A percentile compares a stretch with the other conserved stretches of the same genome.
Evolutionary conservation across 176 grass and related monocot genomes (phyloP).

Genomic region (Cocos nucifera): DNA sequence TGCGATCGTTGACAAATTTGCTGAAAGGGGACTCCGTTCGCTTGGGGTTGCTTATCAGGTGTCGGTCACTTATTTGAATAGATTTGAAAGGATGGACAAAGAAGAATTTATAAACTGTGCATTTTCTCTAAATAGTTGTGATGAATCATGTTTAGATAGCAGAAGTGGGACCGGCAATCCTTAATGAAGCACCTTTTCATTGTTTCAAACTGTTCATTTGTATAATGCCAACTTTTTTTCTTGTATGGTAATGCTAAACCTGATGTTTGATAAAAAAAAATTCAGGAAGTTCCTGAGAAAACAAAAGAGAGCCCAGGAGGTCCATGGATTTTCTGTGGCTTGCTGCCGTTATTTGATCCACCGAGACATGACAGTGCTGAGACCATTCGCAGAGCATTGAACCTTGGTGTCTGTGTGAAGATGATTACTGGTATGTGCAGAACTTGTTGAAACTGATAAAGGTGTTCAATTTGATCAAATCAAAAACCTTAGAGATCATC

Average conservation of each 20-base stretch:
- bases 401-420: slow-evolving; percentile 81
- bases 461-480: too few relatives aligned
- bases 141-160: too few relatives aligned
- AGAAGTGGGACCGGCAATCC: too few relatives aligned
- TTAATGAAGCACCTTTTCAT: too few relatives aligned
- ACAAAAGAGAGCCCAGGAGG: slow-evolving; percentile 43
- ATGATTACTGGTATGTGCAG: slow-evolving; percentile 64
- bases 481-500: too few relatives aligned
- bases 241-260: neutral
- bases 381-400: slow-evolving; percentile 62
- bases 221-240: neutral
- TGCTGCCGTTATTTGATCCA: slow-evolving; percentile 79
- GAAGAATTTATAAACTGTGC: too few relatives aligned
- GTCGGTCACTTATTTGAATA: neutral
- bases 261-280: neutral
- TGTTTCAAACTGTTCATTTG: neutral
- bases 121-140: too few relatives aligned
- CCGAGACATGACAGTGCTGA: slow-evolving; percentile 84
- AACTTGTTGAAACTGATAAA: neutral
- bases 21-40: slow-evolving; percentile 67
- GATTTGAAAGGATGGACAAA: too few relatives aligned
- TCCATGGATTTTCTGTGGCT: slow-evolving; percentile 72
- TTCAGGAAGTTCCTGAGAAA: slow-evolving; percentile 66
- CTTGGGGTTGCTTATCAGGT: slow-evolving; percentile 86
- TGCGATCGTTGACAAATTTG: slow-evolving; percentile 47